These are phyloP conservation scores for Pistacia vera DNA, from an alignment of 345 rosid species.

Conservation along the genomic window DNA sequence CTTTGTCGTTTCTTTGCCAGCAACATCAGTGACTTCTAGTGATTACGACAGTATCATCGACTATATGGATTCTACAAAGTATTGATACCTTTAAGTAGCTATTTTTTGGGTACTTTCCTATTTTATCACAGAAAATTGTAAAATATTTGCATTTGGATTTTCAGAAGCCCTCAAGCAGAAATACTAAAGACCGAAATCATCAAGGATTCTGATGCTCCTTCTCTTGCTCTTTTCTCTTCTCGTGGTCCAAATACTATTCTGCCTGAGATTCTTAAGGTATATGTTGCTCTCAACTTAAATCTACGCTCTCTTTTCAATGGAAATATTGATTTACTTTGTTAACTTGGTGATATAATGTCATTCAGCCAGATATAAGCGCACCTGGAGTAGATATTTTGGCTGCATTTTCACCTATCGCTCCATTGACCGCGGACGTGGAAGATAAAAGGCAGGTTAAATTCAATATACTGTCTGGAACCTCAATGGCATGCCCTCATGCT, in stretches of 20 bases:
- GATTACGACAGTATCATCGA: slow-evolving; percentile 21
- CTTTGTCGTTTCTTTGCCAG: slow-evolving; percentile 30
- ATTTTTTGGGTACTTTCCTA: not conserved
- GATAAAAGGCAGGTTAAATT: slow-evolving; percentile 32
- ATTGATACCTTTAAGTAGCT: not conserved
- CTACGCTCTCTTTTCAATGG: not conserved
- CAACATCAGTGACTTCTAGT: not conserved
- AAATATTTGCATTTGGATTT: not conserved
- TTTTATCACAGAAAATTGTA: not conserved
- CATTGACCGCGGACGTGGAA: slow-evolving; percentile 8
- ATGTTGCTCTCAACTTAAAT: not conserved
- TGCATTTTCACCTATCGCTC: slow-evolving; percentile 31
- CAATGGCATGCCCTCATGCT: slow-evolving; percentile 62
- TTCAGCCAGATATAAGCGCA: slow-evolving; percentile 55
- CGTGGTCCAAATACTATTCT: slow-evolving; percentile 37
- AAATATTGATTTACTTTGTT: not conserved
- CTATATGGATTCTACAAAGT: slow-evolving; percentile 38
- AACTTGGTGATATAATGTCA: not conserved
- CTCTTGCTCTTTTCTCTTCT: slow-evolving; percentile 39
- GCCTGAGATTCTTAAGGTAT: slow-evolving; percentile 29
- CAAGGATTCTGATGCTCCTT: slow-evolving; percentile 36
- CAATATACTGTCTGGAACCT: slow-evolving; percentile 53
- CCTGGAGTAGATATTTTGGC: slow-evolving; percentile 54
- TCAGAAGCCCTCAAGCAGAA: slow-evolving; percentile 15
- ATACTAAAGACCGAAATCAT: slow-evolving; percentile 35